Evolutionary conservation across 192 early-diverging fungal species (phyloP).

Genomic region (Backusella mclennaniae): DNA sequence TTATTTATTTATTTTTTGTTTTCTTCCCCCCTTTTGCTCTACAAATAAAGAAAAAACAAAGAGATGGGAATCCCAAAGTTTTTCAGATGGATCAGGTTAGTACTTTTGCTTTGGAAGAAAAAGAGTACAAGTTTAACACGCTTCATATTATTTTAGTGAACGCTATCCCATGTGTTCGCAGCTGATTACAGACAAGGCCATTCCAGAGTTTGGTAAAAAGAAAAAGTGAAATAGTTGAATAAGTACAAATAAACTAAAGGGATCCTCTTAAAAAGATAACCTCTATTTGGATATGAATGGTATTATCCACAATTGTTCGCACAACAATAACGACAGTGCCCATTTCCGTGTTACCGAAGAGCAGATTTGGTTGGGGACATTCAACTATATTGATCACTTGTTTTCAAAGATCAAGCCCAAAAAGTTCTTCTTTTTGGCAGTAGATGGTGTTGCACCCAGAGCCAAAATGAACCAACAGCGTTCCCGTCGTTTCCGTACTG

Average conservation of each 20-base stretch:
- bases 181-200: slow-evolving; percentile 84
- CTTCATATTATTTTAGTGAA: slow-evolving; percentile 52
- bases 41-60: background rate
- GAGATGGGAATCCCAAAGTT: slow-evolving; percentile 90
- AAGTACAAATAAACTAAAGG: background rate
- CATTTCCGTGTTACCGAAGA: slow-evolving; percentile 90
- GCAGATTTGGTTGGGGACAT: slow-evolving; percentile 91
- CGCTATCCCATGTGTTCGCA: slow-evolving; percentile 95
- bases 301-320: slow-evolving; percentile 96
- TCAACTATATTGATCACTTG: slow-evolving; percentile 94
- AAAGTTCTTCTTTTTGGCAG: slow-evolving; percentile 93
- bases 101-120: background rate
- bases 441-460: slow-evolving; percentile 94
- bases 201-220: slow-evolving; percentile 88
- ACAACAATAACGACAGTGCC: slow-evolving; percentile 86
- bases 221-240: background rate
- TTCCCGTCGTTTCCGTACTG: slow-evolving; percentile 92
- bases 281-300: slow-evolving; percentile 99
- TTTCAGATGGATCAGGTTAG: slow-evolving; percentile 92
- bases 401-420: slow-evolving; percentile 91
- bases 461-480: slow-evolving; percentile 99
- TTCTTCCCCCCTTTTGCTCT: background rate
- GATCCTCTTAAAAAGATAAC: slow-evolving; percentile 61
- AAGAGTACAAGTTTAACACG: no score
- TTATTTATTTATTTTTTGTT: background rate